phyloP scores from a whole-genome alignment of 2,329 filamentous ascomycete genomes.

The Didymella sp. region DNA sequence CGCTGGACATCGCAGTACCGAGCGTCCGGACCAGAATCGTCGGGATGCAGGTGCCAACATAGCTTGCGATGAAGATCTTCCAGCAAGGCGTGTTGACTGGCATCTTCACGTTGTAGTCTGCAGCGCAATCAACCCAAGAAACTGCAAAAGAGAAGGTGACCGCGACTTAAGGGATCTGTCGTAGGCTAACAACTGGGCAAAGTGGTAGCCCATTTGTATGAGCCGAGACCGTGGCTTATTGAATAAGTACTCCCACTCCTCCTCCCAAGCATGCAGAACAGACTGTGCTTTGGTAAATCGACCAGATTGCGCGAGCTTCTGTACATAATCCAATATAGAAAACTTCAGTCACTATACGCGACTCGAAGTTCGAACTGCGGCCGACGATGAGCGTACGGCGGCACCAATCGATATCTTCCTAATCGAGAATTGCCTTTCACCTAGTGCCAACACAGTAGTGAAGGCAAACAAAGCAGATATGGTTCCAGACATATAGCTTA shows the following conservation, averaged over 20 bases:
- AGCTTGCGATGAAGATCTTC: slow-evolving; percentile 1
- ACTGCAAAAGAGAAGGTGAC: slow-evolving; percentile 50
- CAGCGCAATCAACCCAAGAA: slow-evolving; percentile 50
- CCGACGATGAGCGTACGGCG: slow-evolving; percentile 26
- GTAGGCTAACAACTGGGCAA: slow-evolving; percentile 54
- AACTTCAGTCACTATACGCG: slow-evolving; percentile 57
- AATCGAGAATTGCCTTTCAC: slow-evolving; percentile 49
- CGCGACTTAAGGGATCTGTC: slow-evolving; percentile 51
- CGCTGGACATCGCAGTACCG: background rate
- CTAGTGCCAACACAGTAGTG: slow-evolving; percentile 57
- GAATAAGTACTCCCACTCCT: slow-evolving; percentile 52
- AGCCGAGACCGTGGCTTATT: slow-evolving; percentile 56
- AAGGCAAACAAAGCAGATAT: slow-evolving; percentile 55
- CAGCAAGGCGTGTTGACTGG: slow-evolving; percentile 1
- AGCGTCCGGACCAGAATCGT: background rate
- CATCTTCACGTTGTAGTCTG: slow-evolving; percentile 40
- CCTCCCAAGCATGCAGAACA: slow-evolving; percentile 49
- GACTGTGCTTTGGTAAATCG: slow-evolving; percentile 46
- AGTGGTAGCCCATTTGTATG: slow-evolving; percentile 56
- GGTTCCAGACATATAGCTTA: slow-evolving; percentile 53
- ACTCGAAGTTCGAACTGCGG: slow-evolving; percentile 54
- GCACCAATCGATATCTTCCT: slow-evolving; percentile 1
- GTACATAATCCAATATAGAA: slow-evolving; percentile 57
- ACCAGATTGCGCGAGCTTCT: slow-evolving; percentile 42
- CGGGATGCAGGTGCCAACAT: background rate